phyloP scores from a whole-genome alignment of 1,284 basidiomycete genomes.

The Rhodofomes roseus region DNA sequence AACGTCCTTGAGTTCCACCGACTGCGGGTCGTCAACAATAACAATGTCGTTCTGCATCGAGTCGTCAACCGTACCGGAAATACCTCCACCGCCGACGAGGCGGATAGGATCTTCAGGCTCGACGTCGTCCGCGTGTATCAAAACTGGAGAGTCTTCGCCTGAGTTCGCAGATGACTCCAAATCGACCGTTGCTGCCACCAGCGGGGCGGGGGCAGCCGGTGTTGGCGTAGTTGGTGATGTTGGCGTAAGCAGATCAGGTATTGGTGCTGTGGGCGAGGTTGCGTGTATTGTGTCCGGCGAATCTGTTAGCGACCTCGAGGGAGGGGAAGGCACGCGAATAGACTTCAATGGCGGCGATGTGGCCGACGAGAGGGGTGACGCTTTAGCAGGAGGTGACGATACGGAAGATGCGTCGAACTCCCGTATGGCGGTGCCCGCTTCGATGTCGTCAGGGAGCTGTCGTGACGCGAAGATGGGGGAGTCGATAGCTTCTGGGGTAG shows the following conservation, averaged over 20 bases:
- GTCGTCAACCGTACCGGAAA: constrained; percentile 34
- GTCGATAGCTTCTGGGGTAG: constrained; percentile 55
- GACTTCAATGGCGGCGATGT: neutral
- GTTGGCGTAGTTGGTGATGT: neutral
- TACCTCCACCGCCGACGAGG: constrained; percentile 50
- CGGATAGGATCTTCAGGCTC: constrained; percentile 43
- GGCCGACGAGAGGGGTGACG: neutral
- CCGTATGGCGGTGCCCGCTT: constrained; percentile 45
- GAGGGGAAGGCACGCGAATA: constrained; percentile 4
- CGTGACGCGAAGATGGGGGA: constrained; percentile 6
- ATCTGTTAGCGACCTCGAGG: constrained; percentile 6
- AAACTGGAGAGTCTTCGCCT: constrained; percentile 21
- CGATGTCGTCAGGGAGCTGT: constrained; percentile 40
- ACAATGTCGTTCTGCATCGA: constrained; percentile 21
- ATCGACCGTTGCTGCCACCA: neutral
- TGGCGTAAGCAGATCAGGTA: constrained; percentile 17
- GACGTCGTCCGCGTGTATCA: constrained; percentile 16
- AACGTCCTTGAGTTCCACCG: constrained; percentile 22
- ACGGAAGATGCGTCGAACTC: constrained; percentile 29
- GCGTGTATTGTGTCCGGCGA: constrained; percentile 9
- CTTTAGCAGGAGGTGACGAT: constrained; percentile 10
- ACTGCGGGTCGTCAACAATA: constrained; percentile 22
- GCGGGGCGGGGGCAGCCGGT: neutral
- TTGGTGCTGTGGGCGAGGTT: constrained; percentile 3
- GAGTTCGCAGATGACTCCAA: constrained; percentile 9